Evolutionary conservation across 2,329 filamentous ascomycete genomes (phyloP).

Genomic region (Aspergillus uvarum): DNA sequence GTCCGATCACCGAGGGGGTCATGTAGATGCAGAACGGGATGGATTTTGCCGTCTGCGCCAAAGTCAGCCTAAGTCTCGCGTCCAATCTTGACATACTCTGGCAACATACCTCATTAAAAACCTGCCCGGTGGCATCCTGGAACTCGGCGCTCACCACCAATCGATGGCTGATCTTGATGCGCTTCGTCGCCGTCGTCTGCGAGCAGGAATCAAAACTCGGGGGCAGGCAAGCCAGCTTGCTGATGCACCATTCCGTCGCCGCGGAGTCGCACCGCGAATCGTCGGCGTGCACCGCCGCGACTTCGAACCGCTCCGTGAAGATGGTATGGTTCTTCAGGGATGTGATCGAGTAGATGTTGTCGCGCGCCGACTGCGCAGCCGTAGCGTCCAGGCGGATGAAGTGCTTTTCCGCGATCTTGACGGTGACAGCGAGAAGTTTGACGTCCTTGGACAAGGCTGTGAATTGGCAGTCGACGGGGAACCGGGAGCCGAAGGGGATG

Average conservation of each 20-base stretch:
- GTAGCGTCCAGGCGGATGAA: constrained; percentile 16
- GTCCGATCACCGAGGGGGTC: neutral
- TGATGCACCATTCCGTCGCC: neutral
- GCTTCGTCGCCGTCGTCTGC: neutral
- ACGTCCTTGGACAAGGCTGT: constrained; percentile 16
- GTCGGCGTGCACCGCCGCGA: neutral
- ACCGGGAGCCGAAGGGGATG: constrained; percentile 22
- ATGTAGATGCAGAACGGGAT: neutral
- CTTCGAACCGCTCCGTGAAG: neutral
- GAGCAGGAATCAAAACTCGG: neutral
- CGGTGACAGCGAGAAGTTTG: constrained; percentile 9
- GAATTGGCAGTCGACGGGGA: constrained; percentile 21
- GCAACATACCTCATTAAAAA: neutral
- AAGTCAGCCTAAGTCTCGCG: neutral
- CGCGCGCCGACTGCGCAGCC: constrained; percentile 18
- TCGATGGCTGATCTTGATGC: neutral
- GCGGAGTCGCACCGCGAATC: neutral
- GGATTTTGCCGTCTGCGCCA: neutral
- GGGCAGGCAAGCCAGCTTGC: neutral
- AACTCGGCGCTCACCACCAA: neutral
- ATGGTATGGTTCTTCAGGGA: constrained; percentile 11
- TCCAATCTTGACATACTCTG: neutral
- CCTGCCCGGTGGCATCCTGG: neutral
- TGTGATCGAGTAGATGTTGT: constrained; percentile 14
- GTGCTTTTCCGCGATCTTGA: constrained; percentile 19